Percentiles rank a stretch among this genome's conserved stretches.
Conservation (phyloP, 1,284 basidiomycete genomes). For the Trametes sp. region DNA sequence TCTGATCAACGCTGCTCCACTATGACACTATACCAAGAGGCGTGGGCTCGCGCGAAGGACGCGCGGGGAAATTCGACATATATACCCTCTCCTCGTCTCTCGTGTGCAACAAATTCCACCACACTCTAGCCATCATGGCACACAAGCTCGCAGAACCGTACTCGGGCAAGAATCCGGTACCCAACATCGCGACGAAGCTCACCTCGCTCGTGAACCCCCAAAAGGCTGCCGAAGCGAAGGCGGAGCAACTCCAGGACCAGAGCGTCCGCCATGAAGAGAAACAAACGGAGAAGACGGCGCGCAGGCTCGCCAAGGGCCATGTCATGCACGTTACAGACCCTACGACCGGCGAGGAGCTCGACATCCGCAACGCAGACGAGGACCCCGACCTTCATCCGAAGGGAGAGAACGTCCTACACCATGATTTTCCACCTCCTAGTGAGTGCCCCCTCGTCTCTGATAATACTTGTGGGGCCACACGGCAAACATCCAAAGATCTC, state of each 20-base stretch:
- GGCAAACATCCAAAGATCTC: too few relatives aligned
- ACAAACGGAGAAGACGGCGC: conserved; percentile 40
- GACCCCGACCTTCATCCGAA: conserved; percentile 35
- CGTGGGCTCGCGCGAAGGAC: neutral
- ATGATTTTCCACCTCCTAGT: conserved; percentile 44
- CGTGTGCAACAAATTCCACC: neutral
- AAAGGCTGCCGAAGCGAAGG: conserved; percentile 42
- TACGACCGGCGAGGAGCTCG: conserved; percentile 43
- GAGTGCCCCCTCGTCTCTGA: conserved; percentile 14
- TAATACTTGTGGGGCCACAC: too few relatives aligned
- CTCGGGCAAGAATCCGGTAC: conserved; percentile 45
- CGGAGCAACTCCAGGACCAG: conserved; percentile 40
- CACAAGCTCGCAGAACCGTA: conserved; percentile 43
- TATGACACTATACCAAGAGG: conserved; percentile 9
- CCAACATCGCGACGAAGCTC: conserved; percentile 42
- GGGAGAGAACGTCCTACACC: conserved; percentile 42
- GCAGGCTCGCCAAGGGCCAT: conserved; percentile 40
- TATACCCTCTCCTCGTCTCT: neutral
- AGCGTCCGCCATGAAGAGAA: conserved; percentile 37
- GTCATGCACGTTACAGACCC: conserved; percentile 41
- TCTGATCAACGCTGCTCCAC: conserved; percentile 12
- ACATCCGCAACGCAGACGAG: conserved; percentile 42
- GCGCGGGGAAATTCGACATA: neutral
- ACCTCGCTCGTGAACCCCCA: conserved; percentile 41
- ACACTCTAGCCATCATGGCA: conserved; percentile 30